Conservation (phyloP, 768 basidiomycete genomes). For the Rhizopogon vinicolor region DNA sequence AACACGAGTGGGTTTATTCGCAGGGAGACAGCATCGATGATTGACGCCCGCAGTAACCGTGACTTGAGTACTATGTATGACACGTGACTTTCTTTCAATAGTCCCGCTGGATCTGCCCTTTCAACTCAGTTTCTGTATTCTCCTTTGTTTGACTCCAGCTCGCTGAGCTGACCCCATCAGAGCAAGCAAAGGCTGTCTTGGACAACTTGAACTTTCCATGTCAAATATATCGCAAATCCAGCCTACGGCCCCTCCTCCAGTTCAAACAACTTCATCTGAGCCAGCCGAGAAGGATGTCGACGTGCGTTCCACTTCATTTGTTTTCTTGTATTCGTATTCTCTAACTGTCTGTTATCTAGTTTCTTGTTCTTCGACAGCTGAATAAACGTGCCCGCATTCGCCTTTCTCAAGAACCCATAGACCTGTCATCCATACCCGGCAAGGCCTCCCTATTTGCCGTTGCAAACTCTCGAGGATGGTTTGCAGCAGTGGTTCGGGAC, state of each 20-base stretch:
- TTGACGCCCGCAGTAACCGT: too few species aligned
- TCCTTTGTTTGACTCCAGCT: background rate
- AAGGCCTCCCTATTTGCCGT: conserved; percentile 54
- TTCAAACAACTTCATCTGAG: conserved; percentile 19
- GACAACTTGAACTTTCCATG: conserved; percentile 11
- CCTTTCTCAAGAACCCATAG: conserved; percentile 50
- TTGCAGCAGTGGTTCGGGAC: conserved; percentile 52
- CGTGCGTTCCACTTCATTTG: conserved; percentile 11
- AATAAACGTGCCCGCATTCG: conserved; percentile 63
- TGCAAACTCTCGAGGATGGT: conserved; percentile 62
- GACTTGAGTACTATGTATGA: too few species aligned
- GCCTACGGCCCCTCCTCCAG: conserved; percentile 14
- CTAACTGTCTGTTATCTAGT: conserved; percentile 22
- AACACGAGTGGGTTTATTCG: too few species aligned
- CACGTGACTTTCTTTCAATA: too few species aligned
- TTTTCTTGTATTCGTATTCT: background rate
- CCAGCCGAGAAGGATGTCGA: conserved; percentile 27
- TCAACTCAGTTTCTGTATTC: too few species aligned
- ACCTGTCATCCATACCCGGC: conserved; percentile 34
- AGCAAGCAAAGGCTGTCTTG: background rate
- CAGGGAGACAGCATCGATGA: too few species aligned
- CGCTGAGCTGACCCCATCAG: background rate
- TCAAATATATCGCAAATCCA: conserved; percentile 29
- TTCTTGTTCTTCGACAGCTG: conserved; percentile 34
- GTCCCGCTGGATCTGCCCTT: too few species aligned